Base-by-base conservation (phyloP, 257 asterid species). In the Solanum pinnatisectum region DNA sequence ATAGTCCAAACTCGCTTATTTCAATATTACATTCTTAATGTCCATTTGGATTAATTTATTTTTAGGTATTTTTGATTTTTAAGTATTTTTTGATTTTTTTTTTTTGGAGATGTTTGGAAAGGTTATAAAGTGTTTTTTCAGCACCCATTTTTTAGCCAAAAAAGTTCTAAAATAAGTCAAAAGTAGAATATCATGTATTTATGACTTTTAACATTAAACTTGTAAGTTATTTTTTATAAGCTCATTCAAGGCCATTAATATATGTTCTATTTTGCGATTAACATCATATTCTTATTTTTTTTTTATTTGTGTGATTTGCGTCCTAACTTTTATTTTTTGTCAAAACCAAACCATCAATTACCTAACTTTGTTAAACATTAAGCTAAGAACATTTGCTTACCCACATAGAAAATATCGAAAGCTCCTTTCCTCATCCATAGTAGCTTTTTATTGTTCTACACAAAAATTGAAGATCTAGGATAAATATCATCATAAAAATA, bases 171-270 rank as follows among this genome's bases (percentile, higher is more conserved):
- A 49, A 14, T 15, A 49, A 49, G 2, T 49, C 1, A 49, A 49
- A 49, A 49, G 2, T 49, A 49, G 22, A 3, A 0, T 5, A 49
- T 2, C 7, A 46, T 14, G 3, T 46, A 46, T 0, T 46, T 52
- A 0, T 52, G 0, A 18, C 10, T 18, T 52, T 52, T 18, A 52
- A 52, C 1, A 6, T 52, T 52, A 0, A 4, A 52, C 0, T 52
- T 52, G 18, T 18, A 52, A 52, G 23, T 52, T 52, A 52, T 0
- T 52, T 52, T 0, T 52, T 52, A 52, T 52, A 18, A 52, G 4
- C 63, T 52, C 63, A 18, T 52, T 1, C 10, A 6, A 15, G 23
- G 10, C 1, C 14, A 1, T 63, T 63, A n/a, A 65, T 67, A 2
- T 67, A 60, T 60, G 14, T 60, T 60, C 70, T 60, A 23, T 60